A percentile compares a stretch with the other conserved stretches of the same genome.
Conservation (phyloP, 192 early-diverging fungal species). For the Obelidium mucronatum region DNA sequence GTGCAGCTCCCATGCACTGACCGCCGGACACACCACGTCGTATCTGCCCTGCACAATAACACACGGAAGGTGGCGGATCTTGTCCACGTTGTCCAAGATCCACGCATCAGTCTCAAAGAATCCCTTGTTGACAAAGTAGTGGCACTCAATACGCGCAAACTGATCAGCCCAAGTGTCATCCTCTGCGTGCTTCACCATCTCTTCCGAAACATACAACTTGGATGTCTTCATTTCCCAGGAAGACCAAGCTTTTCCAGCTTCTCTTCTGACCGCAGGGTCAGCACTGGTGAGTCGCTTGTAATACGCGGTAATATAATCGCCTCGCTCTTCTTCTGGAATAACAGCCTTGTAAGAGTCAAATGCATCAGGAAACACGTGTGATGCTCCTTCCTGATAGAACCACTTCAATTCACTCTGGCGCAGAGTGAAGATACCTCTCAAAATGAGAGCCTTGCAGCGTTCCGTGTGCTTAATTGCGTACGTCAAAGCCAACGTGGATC, state of each 20-base stretch:
- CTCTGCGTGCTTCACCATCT: slow-evolving; percentile 62
- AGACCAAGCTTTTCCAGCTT: slow-evolving; percentile 64
- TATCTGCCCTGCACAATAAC: slow-evolving; percentile 72
- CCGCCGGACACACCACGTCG: slow-evolving; percentile 60
- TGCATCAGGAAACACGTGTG: slow-evolving; percentile 67
- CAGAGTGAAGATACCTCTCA: slow-evolving; percentile 71
- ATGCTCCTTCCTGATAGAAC: slow-evolving; percentile 76
- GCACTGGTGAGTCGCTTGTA: slow-evolving; percentile 67
- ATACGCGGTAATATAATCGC: slow-evolving; percentile 68
- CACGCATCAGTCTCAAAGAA: slow-evolving; percentile 69
- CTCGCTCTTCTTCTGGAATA: slow-evolving; percentile 69
- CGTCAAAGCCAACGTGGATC: slow-evolving; percentile 59
- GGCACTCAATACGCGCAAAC: slow-evolving; percentile 77
- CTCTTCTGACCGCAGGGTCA: slow-evolving; percentile 55
- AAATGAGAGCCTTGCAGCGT: slow-evolving; percentile 68
- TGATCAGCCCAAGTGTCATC: slow-evolving; percentile 65
- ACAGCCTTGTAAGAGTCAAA: slow-evolving; percentile 66
- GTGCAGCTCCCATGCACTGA: slow-evolving; percentile 56
- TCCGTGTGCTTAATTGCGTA: slow-evolving; percentile 70
- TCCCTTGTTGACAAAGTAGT: slow-evolving; percentile 75
- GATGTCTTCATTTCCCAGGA: slow-evolving; percentile 66
- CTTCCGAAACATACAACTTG: slow-evolving; percentile 59
- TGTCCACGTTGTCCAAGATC: slow-evolving; percentile 70
- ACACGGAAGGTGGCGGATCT: slow-evolving; percentile 69
- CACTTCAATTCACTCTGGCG: slow-evolving; percentile 60